These are phyloP conservation scores for Schrenkiella parvula DNA, from an alignment of 345 rosid species.

Conservation along the genomic window DNA sequence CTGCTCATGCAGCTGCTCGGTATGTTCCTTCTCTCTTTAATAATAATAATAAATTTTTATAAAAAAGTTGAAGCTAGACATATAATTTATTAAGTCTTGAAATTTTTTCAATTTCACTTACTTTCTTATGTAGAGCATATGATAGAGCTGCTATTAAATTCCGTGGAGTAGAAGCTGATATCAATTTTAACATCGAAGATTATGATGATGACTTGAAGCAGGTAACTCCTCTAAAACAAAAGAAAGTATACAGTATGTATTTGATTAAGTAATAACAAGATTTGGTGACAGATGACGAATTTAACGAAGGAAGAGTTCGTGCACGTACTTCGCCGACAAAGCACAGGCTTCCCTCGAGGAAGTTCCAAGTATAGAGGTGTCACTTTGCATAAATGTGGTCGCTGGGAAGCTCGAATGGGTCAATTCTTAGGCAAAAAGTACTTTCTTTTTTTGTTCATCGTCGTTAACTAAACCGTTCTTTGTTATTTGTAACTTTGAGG, in stretches of 20 bases:
- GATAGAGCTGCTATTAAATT: slow-evolving; percentile 99
- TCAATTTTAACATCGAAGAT: slow-evolving; percentile 83
- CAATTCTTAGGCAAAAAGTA: slow-evolving; percentile 98
- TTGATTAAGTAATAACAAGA: not conserved
- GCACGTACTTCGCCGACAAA: slow-evolving; percentile 97
- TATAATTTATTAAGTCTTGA: not conserved
- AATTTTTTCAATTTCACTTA: not conserved
- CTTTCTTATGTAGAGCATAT: slow-evolving; percentile 61
- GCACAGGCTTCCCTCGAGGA: slow-evolving; percentile 97
- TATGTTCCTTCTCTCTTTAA: slow-evolving; percentile 22
- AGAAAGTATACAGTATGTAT: not conserved
- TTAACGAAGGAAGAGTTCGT: slow-evolving; percentile 94
- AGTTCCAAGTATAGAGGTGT: slow-evolving; percentile 99
- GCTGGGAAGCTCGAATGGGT: slow-evolving; percentile 99
- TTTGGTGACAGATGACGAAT: slow-evolving; percentile 56
- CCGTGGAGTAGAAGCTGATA: slow-evolving; percentile 94
- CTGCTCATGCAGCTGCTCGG: slow-evolving; percentile 99
- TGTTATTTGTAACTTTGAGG: not conserved
- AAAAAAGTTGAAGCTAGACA: not conserved
- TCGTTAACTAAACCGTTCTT: not conserved
- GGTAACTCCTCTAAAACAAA: slow-evolving; percentile 34
- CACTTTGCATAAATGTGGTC: slow-evolving; percentile 95
- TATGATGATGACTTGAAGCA: slow-evolving; percentile 94
- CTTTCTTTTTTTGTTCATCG: not conserved
- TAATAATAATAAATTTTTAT: not conserved